Base-by-base conservation (phyloP, 2,329 filamentous ascomycete species). In the Elsinoe fawcettii region DNA sequence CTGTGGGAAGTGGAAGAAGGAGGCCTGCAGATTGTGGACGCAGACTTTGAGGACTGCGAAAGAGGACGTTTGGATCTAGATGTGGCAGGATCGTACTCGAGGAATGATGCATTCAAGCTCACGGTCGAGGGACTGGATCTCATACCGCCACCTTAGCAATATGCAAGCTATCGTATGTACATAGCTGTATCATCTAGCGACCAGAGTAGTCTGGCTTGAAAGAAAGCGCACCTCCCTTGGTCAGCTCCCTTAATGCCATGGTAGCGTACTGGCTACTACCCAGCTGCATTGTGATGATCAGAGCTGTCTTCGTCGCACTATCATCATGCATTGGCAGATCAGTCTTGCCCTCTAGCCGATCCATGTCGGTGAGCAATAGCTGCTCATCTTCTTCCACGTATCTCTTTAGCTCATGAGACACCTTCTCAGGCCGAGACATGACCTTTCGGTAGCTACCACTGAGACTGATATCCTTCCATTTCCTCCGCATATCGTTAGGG, bases 361-460 rank as follows among this genome's bases (percentile, higher is more conserved):
- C 88, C 58, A 93, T 67, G 70, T 99, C 93, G 0, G 93, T 99
- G 60, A 87, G 82, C 2, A 95, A 86, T 73, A 97, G 84, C 73
- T 97, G 91, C 73, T 95, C 84, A 32, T 86, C 82, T 30, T 86
- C 83, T 25, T 84, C 79, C 2, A 68, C 67, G 68, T 96, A 97
- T 4, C 77, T 73, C 66, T 80, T 84, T 9, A 96, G 80, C 59
- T 88, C 81, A 58, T 84, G 86, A 9, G 78, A 80, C 6, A 88
- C 81, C 12, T 63, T 58, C 1, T 82, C 80, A 66, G 90, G 88
- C 20, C 80, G 80, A 32, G 88, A 84, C 63, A 97, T 80, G 25
- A 96, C 69, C 71, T 92, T 93, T 61, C 93, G 83, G 71, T 99
- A 99, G 23, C 86, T 83, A 2, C 93, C 95, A 51, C 87, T 88